Conservation (phyloP, 1,139 yeast species). For the Yamadazyma epiphylla region DNA sequence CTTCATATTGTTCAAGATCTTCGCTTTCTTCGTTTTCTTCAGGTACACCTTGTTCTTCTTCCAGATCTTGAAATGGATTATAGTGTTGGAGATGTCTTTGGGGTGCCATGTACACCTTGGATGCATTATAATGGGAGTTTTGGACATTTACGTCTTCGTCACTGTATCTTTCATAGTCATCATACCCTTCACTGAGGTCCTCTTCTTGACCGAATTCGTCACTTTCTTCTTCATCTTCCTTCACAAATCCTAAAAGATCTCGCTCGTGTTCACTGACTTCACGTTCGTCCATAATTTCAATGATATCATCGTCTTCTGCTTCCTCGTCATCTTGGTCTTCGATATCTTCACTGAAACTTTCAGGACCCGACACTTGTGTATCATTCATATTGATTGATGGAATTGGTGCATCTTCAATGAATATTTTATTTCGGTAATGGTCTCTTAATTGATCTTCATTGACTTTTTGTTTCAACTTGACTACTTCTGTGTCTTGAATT, state of each 20-base stretch:
- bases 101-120: background rate
- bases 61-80: background rate
- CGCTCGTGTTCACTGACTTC: slow-evolving; percentile 10
- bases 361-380: too few relatives aligned
- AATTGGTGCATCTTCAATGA: slow-evolving; percentile 30
- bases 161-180: background rate
- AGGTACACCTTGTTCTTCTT: background rate
- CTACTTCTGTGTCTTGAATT: slow-evolving; percentile 35
- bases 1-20: slow-evolving; percentile 7
- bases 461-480: slow-evolving; percentile 24
- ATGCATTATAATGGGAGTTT: too few relatives aligned
- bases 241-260: slow-evolving; percentile 1
- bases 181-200: background rate
- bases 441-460: slow-evolving; percentile 24
- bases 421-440: slow-evolving; percentile 24
- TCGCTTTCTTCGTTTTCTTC: slow-evolving; percentile 9
- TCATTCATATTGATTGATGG: too few relatives aligned
- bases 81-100: background rate
- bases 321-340: slow-evolving; percentile 4
- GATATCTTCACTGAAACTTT: slow-evolving; percentile 11
- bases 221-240: slow-evolving; percentile 3
- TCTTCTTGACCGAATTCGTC: slow-evolving; percentile 6
- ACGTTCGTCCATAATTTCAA: slow-evolving; percentile 2
- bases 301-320: slow-evolving; percentile 4
- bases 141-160: background rate